These are phyloP conservation scores for Pythium periplocum DNA, from an alignment of 352 stramenopile genomes.

Conservation along the genomic window DNA sequence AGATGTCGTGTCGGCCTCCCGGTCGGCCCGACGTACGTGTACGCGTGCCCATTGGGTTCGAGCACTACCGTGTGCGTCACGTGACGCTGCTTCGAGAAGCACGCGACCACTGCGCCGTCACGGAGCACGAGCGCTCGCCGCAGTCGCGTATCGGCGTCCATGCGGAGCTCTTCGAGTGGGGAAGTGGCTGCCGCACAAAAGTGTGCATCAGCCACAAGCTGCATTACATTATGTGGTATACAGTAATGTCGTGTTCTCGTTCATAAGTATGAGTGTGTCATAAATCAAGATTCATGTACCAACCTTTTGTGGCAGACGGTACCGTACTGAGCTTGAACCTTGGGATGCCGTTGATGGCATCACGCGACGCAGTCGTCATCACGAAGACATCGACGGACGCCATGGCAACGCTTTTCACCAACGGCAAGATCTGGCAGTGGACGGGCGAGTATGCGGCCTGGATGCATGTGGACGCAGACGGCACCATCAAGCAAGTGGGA, in stretches of 20 bases:
- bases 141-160: constrained; percentile 16
- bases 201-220: too few species aligned
- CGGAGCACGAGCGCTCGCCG: constrained; percentile 35
- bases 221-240: too few species aligned
- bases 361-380: background rate
- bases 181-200: too few species aligned
- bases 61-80: constrained; percentile 61
- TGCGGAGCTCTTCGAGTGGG: too few species aligned
- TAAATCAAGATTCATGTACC: too few species aligned
- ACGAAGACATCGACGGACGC: too few species aligned
- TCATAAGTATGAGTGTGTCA: too few species aligned
- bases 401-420: constrained; percentile 30
- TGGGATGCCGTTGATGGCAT: constrained; percentile 7
- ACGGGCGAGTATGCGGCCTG: constrained; percentile 29
- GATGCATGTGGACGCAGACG: constrained; percentile 55
- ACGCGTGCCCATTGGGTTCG: constrained; percentile 50
- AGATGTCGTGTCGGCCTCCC: constrained; percentile 50
- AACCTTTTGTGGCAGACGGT: too few species aligned
- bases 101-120: constrained; percentile 40
- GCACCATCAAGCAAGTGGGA: constrained; percentile 34
- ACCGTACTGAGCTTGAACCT: too few species aligned
- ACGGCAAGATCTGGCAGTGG: constrained; percentile 76
- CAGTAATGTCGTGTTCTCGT: too few species aligned
- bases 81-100: constrained; percentile 36
- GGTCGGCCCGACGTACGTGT: constrained; percentile 46